Conservation (phyloP, 495 filamentous ascomycete genomes). For the Patellaria atrata region DNA sequence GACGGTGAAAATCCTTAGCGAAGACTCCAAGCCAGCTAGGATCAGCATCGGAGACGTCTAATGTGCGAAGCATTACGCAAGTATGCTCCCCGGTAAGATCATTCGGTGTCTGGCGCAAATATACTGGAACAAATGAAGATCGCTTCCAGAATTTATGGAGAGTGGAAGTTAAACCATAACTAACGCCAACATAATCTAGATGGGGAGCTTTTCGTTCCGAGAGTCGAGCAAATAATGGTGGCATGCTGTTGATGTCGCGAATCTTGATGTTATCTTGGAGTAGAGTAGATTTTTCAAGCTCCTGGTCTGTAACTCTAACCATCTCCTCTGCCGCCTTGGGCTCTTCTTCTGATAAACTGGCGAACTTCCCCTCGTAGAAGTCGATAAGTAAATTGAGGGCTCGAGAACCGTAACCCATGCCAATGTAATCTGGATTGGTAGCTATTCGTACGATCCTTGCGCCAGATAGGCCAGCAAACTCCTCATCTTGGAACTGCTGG, state of each 20-base stretch:
- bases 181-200: conserved; percentile 89
- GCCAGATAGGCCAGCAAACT: conserved; percentile 86
- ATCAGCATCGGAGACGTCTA: conserved; percentile 41
- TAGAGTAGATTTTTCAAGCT: conserved; percentile 63
- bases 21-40: conserved; percentile 78
- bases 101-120: conserved; percentile 89
- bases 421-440: conserved; percentile 86
- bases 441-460: conserved; percentile 90
- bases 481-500: conserved; percentile 96
- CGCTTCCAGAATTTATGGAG: conserved; percentile 97
- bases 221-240: conserved; percentile 81
- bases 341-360: conserved; percentile 49
- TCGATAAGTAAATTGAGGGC: conserved; percentile 74
- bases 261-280: conserved; percentile 79
- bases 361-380: conserved; percentile 92
- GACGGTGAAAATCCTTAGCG: conserved; percentile 78
- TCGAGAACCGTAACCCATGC: conserved; percentile 87
- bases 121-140: conserved; percentile 73
- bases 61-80: conserved; percentile 85
- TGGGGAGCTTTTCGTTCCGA: conserved; percentile 64
- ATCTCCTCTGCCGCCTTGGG: conserved; percentile 44
- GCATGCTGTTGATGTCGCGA: conserved; percentile 80
- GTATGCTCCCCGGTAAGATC: conserved; percentile 95
- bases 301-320: conserved; percentile 68
- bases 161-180: conserved; percentile 75